Conservation (phyloP, 139 green algal genomes). For the Asterochloris sp. region DNA sequence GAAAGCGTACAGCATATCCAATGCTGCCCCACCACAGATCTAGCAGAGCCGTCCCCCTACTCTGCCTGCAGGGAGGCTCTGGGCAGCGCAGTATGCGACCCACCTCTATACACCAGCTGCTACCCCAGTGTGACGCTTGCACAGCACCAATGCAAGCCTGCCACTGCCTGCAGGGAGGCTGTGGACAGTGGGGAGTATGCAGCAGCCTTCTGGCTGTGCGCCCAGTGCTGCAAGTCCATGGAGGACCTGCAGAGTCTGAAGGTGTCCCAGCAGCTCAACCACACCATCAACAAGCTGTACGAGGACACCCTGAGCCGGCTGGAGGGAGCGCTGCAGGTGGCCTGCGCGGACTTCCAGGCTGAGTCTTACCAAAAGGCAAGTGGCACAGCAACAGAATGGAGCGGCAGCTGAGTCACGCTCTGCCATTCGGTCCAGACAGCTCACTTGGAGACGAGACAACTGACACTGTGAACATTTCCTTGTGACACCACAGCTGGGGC, state of each 20-base stretch:
- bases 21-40: no score
- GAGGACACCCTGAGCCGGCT: conserved; percentile 30
- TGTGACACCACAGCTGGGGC: no score
- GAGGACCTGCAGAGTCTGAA: conserved; percentile 25
- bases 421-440: not conserved
- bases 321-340: conserved; percentile 26
- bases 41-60: no score
- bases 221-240: conserved; percentile 32
- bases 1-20: no score
- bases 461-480: not conserved
- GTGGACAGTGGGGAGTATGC: conserved; percentile 45
- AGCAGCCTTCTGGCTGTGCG: conserved; percentile 42
- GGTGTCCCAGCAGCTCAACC: conserved; percentile 25
- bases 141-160: no score
- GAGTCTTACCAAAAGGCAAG: conserved; percentile 30
- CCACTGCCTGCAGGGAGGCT: conserved; percentile 27
- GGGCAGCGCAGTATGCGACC: no score
- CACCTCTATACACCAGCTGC: no score
- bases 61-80: no score
- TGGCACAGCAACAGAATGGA: not conserved
- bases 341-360: conserved; percentile 38
- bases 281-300: conserved; percentile 32
- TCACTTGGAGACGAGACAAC: not conserved
- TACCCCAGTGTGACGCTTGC: no score
- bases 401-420: not conserved